Evolutionary conservation across 1,284 basidiomycete genomes (phyloP).

Genomic region (Mycena sp.): DNA sequence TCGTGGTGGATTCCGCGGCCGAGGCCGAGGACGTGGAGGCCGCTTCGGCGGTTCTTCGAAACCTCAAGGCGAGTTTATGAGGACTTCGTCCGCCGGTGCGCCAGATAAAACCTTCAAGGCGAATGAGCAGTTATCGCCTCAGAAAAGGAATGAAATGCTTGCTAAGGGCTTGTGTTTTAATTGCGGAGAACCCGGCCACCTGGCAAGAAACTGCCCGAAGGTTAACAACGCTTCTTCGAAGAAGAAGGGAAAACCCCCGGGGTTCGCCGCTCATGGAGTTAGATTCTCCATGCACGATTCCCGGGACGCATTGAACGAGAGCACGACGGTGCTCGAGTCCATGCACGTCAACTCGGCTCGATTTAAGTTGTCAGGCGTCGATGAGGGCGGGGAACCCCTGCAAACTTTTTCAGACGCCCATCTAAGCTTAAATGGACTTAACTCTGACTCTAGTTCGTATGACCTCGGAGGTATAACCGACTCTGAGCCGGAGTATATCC

Average conservation of each 20-base stretch:
- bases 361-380: background rate
- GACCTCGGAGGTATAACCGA: no score
- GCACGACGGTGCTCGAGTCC: background rate
- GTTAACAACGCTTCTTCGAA: background rate
- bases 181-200: constrained; percentile 28
- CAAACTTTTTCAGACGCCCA: no score
- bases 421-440: no score
- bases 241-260: no score
- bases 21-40: background rate
- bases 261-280: background rate
- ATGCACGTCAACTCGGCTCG: background rate
- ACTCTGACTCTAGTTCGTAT: no score
- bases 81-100: background rate
- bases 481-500: no score
- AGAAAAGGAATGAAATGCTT: background rate
- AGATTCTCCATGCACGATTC: background rate
- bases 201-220: constrained; percentile 22
- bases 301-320: background rate
- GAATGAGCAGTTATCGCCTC: background rate
- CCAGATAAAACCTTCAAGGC: background rate
- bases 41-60: background rate
- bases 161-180: constrained; percentile 26
- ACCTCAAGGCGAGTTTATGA: background rate
- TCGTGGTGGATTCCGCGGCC: background rate
- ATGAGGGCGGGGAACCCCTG: background rate